Percentiles rank a stretch among this genome's conserved stretches.
Conservation (phyloP, 2,329 filamentous ascomycete genomes). For the Cercospora berteroae region DNA sequence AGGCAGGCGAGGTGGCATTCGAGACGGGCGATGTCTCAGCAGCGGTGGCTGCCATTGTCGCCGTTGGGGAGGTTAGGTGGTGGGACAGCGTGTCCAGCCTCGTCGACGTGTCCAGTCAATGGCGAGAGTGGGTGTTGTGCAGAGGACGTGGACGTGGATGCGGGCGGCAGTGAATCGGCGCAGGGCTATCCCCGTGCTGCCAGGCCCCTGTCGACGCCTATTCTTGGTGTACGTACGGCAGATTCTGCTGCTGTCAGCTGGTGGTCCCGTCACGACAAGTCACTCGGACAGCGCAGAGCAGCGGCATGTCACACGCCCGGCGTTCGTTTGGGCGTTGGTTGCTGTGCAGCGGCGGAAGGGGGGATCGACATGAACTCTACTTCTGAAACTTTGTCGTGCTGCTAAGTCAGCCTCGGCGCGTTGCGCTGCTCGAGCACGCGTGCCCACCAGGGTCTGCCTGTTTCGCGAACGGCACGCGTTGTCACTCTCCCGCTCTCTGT, state of each 20-base stretch:
- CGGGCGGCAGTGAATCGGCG: not conserved
- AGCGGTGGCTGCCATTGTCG: constrained; percentile 6
- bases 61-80: not conserved
- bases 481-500: too few relatives aligned
- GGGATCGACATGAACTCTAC: not conserved
- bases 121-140: not conserved
- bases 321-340: not conserved
- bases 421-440: not conserved
- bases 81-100: not conserved
- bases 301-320: not conserved
- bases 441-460: not conserved
- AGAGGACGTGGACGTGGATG: not conserved
- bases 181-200: not conserved
- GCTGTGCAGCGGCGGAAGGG: not conserved
- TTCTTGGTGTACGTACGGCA: not conserved
- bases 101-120: not conserved
- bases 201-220: not conserved
- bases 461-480: not conserved
- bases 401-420: not conserved
- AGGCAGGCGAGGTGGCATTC: constrained; percentile 30
- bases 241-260: not conserved
- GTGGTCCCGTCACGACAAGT: not conserved
- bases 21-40: constrained; percentile 26
- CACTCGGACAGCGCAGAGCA: not conserved
- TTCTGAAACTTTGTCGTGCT: not conserved